These are phyloP conservation scores for Podaxis carcinomalis DNA, from an alignment of 768 basidiomycete genomes.

Conservation along the genomic window DNA sequence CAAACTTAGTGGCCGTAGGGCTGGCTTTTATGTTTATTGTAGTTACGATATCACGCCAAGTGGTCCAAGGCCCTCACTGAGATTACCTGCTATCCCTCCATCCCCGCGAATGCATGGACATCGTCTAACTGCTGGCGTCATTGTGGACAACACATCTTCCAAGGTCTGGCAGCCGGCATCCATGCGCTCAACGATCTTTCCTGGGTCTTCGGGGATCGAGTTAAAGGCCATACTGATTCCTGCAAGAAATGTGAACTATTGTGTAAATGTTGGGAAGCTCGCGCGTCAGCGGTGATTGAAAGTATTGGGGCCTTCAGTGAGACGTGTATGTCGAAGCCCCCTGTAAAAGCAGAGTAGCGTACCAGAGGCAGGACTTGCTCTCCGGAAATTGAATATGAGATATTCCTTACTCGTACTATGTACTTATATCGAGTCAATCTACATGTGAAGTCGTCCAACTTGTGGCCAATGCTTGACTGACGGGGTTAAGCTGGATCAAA, in stretches of 20 bases:
- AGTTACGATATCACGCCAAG: slow-evolving; percentile 5
- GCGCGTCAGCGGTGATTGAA: background rate
- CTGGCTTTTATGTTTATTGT: too few relatives aligned
- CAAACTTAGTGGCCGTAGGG: too few relatives aligned
- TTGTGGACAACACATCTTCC: background rate
- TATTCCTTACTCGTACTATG: too few relatives aligned
- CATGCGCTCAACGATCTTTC: background rate
- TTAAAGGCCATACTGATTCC: background rate
- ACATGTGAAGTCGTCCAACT: too few relatives aligned
- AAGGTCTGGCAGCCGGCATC: background rate
- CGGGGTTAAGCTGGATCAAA: too few relatives aligned
- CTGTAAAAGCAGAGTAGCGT: background rate
- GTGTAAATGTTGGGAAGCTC: background rate
- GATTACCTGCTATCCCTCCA: background rate
- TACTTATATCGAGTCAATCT: too few relatives aligned
- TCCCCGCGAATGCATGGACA: background rate
- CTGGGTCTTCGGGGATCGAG: background rate
- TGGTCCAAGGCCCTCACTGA: slow-evolving; percentile 3
- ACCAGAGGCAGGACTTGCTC: too few relatives aligned
- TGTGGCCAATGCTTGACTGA: too few relatives aligned
- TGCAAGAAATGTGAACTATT: background rate
- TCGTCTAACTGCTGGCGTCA: background rate
- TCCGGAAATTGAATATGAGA: too few relatives aligned
- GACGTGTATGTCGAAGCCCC: background rate
- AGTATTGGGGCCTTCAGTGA: background rate